Evolutionary conservation across 2,329 filamentous ascomycete species (phyloP).

Genomic region (Epichloe elymi): DNA sequence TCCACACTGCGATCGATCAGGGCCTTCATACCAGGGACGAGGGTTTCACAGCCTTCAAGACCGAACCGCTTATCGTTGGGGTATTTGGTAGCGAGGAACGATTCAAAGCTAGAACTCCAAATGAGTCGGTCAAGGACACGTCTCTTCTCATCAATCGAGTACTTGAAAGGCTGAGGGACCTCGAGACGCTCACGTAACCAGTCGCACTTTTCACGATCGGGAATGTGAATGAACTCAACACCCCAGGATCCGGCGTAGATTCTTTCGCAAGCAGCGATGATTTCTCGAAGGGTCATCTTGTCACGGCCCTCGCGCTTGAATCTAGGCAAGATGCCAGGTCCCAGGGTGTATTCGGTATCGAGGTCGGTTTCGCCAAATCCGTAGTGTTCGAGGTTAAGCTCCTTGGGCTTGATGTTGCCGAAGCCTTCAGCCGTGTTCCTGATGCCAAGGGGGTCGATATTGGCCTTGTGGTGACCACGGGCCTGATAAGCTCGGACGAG

Average conservation of each 20-base stretch:
- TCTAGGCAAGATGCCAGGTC: constrained; percentile 85
- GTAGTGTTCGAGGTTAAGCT: constrained; percentile 87
- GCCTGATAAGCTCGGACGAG: constrained; percentile 96
- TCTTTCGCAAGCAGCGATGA: constrained; percentile 82
- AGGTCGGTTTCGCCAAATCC: constrained; percentile 90
- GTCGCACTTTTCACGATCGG: constrained; percentile 93
- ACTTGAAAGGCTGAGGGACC: constrained; percentile 89
- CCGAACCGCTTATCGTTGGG: constrained; percentile 99
- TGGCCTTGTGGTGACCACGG: constrained; percentile 94
- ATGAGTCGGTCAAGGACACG: constrained; percentile 94
- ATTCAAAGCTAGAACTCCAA: constrained; percentile 96
- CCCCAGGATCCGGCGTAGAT: constrained; percentile 97
- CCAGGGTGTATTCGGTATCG: constrained; percentile 80
- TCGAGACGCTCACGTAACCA: constrained; percentile 94
- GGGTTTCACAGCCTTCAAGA: constrained; percentile 89
- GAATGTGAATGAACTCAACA: constrained; percentile 97
- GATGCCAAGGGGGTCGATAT: constrained; percentile 96
- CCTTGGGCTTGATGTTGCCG: constrained; percentile 77
- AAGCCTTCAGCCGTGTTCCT: constrained; percentile 63
- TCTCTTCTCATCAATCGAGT: constrained; percentile 96
- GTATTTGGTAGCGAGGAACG: constrained; percentile 92
- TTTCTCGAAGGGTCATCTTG: constrained; percentile 95
- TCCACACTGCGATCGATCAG: constrained; percentile 97
- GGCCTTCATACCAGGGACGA: constrained; percentile 98
- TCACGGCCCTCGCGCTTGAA: constrained; percentile 81